Percentiles rank a stretch among this genome's conserved stretches.
Evolutionary conservation across 2,329 filamentous ascomycete species (phyloP).

Genomic region (Atkinsonella texensis): DNA sequence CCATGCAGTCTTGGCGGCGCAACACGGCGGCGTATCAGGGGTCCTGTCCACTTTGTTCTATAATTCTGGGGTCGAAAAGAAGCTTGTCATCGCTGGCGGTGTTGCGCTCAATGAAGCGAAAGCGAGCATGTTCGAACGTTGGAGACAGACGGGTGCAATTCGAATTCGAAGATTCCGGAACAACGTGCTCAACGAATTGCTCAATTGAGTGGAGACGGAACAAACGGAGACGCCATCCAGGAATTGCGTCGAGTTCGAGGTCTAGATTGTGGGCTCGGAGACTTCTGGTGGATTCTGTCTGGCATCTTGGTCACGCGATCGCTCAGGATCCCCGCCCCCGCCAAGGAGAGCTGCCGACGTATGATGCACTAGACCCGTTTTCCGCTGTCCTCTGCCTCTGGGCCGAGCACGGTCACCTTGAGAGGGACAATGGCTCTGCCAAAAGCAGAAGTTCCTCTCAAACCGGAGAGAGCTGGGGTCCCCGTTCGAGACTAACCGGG

Average conservation of each 20-base stretch:
- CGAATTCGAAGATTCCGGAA: neutral
- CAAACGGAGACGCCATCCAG: no score
- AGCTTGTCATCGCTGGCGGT: neutral
- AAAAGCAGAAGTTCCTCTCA: no score
- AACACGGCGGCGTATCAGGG: neutral
- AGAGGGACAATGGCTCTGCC: no score
- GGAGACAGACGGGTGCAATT: neutral
- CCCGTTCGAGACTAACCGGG: no score
- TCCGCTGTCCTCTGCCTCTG: neutral
- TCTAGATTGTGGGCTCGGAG: neutral
- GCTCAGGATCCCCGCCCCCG: neutral
- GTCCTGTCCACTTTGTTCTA: neutral
- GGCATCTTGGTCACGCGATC: conserved; percentile 4
- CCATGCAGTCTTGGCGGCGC: neutral
- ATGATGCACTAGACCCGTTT: no score
- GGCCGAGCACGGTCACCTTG: no score
- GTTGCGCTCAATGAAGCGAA: neutral
- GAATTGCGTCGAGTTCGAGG: neutral
- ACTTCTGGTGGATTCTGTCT: conserved; percentile 1
- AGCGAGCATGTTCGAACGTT: neutral
- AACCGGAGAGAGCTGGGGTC: no score
- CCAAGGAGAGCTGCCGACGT: no score
- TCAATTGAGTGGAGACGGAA: neutral
- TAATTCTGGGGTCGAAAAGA: neutral
- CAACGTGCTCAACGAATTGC: neutral